Evolutionary conservation across 2,329 filamentous ascomycete genomes (phyloP), one percentile per base, ranked within the genome.

Genomic region (Pestalotiopsis sp.): DNA sequence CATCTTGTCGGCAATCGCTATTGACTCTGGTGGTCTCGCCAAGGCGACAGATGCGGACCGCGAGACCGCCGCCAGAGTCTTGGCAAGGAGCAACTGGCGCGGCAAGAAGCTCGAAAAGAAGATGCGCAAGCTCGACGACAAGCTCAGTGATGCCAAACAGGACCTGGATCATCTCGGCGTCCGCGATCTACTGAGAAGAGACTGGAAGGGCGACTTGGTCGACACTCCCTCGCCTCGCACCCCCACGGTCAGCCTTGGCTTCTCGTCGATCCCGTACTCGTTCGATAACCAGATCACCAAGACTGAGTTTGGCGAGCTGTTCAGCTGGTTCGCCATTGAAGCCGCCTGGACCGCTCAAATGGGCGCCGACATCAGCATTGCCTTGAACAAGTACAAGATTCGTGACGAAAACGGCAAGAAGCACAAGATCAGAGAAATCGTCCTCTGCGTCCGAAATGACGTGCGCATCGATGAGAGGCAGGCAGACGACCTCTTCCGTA

Each of bases 161-260:
- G 78, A 82, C 66, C 78, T 85, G 23, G 80, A 76, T 25, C 61
- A 78, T 39, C 77, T 85, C 4, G 76, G 74, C 27, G 76, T 85
- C 1, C 80, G 82, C 58, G 82, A 85, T 70, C 76, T 85, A 61
- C 76, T 85, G 36, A 76, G 83, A 9, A 76, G 82, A 49, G 83
- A 85, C 76, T 85, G 82, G 82, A 85, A 85, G 72, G 81, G 81
- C 64, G 82, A 83, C 66, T 71, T 84, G 17, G 81, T 84, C 61
- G 82, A 84, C 72, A 85, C 82, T 0, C 80, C 80, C 0, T 84
- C 82, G 0, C 81, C 81, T 4, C 81, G 77, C 45, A 84, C 82
- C 1, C 83, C 82, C 0, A 83, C 82, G 4, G 81, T 85, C 64
- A 82, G 78, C 71, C 79, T 85, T 0, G 83, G 83, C 17, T 84